Base-by-base conservation (phyloP, 495 filamentous ascomycete genomes). In the Penicillium angulare region DNA sequence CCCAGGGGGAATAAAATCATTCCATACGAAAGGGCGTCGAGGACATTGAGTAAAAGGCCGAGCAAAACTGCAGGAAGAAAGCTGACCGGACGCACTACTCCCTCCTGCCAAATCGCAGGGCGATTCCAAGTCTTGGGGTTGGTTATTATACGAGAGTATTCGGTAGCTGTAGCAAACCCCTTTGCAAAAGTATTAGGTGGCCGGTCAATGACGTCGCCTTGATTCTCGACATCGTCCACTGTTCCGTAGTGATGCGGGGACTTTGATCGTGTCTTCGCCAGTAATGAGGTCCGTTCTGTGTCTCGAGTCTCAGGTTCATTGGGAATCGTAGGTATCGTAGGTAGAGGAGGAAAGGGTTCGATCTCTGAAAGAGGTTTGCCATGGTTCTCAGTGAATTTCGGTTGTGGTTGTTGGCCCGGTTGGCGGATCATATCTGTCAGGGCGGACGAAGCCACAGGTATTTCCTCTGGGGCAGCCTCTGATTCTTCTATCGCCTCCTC, bases 1-100 rank as follows among this genome's bases (percentile, higher is more conserved):
- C 90, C 89, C 20, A 97, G 77, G 5, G 93, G 93, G 54, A 98
- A 98, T 15, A 98, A 69, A 55, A 98, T 97, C 86, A 96, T 92
- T 47, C 90, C 93, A 63, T 98, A 98, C 10, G 92, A 97, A 32
- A 98, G 66, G 20, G 90, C 93, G 72, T 98, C 93, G 21, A 98
- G 75, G 34, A 98, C 85, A 58, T 97, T 98, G 15, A 98, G 78
- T 5, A 98, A 75, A 15, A 96, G 75, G 0, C 93, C 93, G 2
- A 98, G 80, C 50, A 95, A 73, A 3, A 97, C 92, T 5, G 92
- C 86, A 1, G 95, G 93, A 10, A 97, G 60, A 41, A 84, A 84
- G 32, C 79, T 78, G 20, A 83, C 63, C 6, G 91, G 87, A 49
- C 86, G 76, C 15, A 87, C 68, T 8, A 93, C 65, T 3, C 76